phyloP scores from a whole-genome alignment of 257 asterid species.

The Nyctanthes arbortristis region DNA sequence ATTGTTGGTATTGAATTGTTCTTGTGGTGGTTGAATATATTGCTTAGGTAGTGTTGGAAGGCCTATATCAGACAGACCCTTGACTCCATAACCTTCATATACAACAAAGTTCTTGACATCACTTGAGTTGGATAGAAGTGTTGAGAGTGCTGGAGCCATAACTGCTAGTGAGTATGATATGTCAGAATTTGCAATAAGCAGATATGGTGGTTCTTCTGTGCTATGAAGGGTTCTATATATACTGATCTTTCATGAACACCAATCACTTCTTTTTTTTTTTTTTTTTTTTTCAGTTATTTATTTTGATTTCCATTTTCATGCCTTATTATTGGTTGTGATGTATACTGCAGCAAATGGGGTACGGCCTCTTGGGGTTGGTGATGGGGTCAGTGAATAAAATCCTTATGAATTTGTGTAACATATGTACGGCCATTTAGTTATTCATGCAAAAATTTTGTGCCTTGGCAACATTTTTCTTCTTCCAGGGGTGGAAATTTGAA shows the following conservation, averaged over 20 bases:
- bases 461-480: too few species aligned
- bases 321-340: background rate
- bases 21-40: slow-evolving; percentile 42
- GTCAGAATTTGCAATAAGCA: background rate
- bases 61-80: slow-evolving; percentile 44
- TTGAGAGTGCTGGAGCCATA: slow-evolving; percentile 4
- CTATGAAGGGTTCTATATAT: background rate
- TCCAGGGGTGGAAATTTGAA: too few species aligned
- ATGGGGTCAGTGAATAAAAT: background rate
- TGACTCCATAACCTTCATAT: slow-evolving; percentile 50
- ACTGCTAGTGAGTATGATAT: background rate
- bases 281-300: background rate
- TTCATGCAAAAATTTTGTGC: background rate
- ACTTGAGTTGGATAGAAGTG: background rate
- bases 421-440: background rate
- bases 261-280: background rate
- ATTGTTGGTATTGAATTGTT: slow-evolving; percentile 17
- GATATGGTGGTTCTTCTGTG: background rate
- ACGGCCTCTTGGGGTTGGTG: background rate
- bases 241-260: background rate
- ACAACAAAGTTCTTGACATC: slow-evolving; percentile 25
- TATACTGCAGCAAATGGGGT: background rate
- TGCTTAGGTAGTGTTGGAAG: slow-evolving; percentile 33
- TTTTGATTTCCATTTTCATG: background rate
- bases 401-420: background rate